Conservation (phyloP, 345 rosid genomes). For the Sonneratia alba region DNA sequence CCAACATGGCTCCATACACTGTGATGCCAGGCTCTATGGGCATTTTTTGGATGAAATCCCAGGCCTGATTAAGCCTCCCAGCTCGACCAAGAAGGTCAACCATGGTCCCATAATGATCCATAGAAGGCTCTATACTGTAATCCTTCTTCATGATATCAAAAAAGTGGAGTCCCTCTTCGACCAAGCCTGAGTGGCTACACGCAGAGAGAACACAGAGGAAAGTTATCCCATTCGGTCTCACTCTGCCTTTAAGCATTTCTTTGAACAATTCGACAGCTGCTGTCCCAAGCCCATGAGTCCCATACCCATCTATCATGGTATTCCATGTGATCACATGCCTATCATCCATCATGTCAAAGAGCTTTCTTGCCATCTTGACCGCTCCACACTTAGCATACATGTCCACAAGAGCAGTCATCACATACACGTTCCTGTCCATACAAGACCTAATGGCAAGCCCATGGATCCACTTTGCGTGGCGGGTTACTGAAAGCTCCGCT, state of each 20-base stretch:
- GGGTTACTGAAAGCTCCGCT: conserved; percentile 56
- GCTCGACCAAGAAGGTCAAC: conserved; percentile 88
- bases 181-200: conserved; percentile 87
- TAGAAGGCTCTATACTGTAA: conserved; percentile 45
- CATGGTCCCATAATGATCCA: conserved; percentile 83
- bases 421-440: conserved; percentile 43
- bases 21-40: conserved; percentile 63
- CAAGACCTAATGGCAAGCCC: conserved; percentile 41
- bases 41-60: conserved; percentile 61
- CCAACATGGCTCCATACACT: conserved; percentile 81
- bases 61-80: conserved; percentile 54
- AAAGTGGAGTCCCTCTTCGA: conserved; percentile 48
- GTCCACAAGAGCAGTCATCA: conserved; percentile 67
- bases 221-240: conserved; percentile 65
- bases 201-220: conserved; percentile 69
- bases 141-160: conserved; percentile 50
- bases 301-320: conserved; percentile 75
- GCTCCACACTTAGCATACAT: conserved; percentile 88
- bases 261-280: conserved; percentile 49
- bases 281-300: conserved; percentile 64
- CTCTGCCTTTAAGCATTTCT: conserved; percentile 41
- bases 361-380: conserved; percentile 43
- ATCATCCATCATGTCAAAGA: conserved; percentile 54
- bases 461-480: conserved; percentile 72
- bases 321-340: conserved; percentile 80